Evolutionary conservation across 2,329 filamentous ascomycete genomes (phyloP).

Genomic region (Fusarium compactum): DNA sequence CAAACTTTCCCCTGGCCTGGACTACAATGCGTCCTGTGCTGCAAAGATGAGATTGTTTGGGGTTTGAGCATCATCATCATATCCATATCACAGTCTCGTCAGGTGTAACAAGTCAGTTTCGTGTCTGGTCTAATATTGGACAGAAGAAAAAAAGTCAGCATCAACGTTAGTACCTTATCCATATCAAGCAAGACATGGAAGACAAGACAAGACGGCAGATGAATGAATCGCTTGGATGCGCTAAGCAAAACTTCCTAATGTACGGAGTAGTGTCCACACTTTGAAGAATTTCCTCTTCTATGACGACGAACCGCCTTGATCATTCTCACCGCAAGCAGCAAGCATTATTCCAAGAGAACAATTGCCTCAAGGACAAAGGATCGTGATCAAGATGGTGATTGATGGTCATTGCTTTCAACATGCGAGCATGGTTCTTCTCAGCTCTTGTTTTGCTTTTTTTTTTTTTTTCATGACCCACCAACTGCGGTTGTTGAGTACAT

Average conservation of each 20-base stretch:
- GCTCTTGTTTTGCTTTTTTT: slow-evolving; percentile 11
- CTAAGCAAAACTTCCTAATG: not conserved
- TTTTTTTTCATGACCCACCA: slow-evolving; percentile 12
- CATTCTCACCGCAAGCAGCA: slow-evolving; percentile 23
- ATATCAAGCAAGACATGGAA: not conserved
- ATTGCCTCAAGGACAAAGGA: slow-evolving; percentile 14
- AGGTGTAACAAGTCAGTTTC: slow-evolving; percentile 18
- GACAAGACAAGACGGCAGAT: not conserved
- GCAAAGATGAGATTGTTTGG: slow-evolving; percentile 26
- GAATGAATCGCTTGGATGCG: slow-evolving; percentile 6
- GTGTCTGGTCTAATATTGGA: slow-evolving; percentile 3
- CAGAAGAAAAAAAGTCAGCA: not conserved
- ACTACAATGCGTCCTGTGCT: slow-evolving; percentile 26
- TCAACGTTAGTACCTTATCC: not conserved
- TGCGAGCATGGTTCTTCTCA: slow-evolving; percentile 9
- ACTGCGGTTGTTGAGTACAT: not conserved
- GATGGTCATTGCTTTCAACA: slow-evolving; percentile 5
- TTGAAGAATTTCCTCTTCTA: slow-evolving; percentile 14
- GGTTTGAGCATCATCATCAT: not conserved
- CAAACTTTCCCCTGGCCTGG: slow-evolving; percentile 25
- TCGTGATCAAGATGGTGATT: slow-evolving; percentile 9
- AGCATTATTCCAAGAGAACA: slow-evolving; percentile 13
- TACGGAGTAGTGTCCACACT: slow-evolving; percentile 4
- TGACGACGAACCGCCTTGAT: slow-evolving; percentile 18
- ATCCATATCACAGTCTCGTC: slow-evolving; percentile 2